A percentile compares a stretch with the other conserved stretches of the same genome.
Evolutionary conservation across 306 rosid species (phyloP).

Genomic region (Fragaria nilgerrensis): DNA sequence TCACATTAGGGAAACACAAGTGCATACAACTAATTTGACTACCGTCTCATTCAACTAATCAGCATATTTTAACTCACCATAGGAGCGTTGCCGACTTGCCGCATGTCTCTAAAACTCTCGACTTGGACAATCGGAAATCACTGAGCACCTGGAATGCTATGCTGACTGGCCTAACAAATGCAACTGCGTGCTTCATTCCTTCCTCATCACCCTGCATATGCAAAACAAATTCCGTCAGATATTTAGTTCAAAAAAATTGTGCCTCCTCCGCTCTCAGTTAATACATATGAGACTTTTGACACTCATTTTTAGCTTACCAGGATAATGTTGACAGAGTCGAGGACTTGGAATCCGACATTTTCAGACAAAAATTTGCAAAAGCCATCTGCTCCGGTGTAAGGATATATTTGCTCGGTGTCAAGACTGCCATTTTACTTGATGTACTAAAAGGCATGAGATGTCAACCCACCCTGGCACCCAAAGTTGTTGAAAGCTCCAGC

Average conservation of each 20-base stretch:
- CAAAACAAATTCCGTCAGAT: not conserved
- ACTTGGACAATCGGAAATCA: slow-evolving; percentile 53
- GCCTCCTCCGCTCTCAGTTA: not conserved
- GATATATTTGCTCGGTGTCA: slow-evolving; percentile 81
- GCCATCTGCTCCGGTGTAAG: slow-evolving; percentile 58
- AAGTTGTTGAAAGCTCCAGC: slow-evolving; percentile 86
- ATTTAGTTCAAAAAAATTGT: not conserved
- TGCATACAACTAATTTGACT: not conserved
- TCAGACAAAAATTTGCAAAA: slow-evolving; percentile 56
- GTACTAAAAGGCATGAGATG: slow-evolving; percentile 96
- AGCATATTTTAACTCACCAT: slow-evolving; percentile 51
- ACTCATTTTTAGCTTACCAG: slow-evolving; percentile 41
- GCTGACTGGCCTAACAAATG: slow-evolving; percentile 85
- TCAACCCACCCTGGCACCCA: slow-evolving; percentile 88
- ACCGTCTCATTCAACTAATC: not conserved
- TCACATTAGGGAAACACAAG: not conserved
- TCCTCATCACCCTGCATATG: slow-evolving; percentile 79
- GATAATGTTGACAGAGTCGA: slow-evolving; percentile 72
- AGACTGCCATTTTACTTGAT: slow-evolving; percentile 89
- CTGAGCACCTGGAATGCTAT: slow-evolving; percentile 70
- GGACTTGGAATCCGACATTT: slow-evolving; percentile 66
- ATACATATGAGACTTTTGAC: not conserved
- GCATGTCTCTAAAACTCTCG: slow-evolving; percentile 71
- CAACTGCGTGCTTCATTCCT: slow-evolving; percentile 90
- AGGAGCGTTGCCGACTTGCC: slow-evolving; percentile 44